phyloP scores from a whole-genome alignment of 768 basidiomycete species.

The Suillus subluteus region DNA sequence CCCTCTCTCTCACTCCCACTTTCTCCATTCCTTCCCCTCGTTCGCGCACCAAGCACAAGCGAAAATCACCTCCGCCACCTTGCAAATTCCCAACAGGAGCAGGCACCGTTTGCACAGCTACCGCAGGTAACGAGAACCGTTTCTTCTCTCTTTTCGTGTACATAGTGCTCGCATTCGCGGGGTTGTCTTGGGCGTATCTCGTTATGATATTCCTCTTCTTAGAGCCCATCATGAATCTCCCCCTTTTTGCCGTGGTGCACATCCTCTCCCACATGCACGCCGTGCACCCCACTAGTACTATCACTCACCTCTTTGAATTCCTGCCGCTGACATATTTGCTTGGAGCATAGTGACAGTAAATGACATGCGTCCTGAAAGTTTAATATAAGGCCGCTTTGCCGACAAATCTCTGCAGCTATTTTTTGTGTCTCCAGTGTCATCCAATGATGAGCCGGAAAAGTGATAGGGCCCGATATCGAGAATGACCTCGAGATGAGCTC shows the following conservation, averaged over 20 bases:
- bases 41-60: slow-evolving; percentile 52
- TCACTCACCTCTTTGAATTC: background rate
- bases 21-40: slow-evolving; percentile 24
- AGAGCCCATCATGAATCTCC: background rate
- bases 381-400: slow-evolving; percentile 25
- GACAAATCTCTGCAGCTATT: slow-evolving; percentile 19
- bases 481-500: no score
- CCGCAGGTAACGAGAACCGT: slow-evolving; percentile 77
- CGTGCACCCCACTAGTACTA: background rate
- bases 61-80: slow-evolving; percentile 53
- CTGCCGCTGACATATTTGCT: slow-evolving; percentile 19
- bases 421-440: slow-evolving; percentile 27
- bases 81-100: slow-evolving; percentile 26
- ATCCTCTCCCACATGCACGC: background rate
- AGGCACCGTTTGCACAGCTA: slow-evolving; percentile 72
- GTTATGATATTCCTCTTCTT: background rate
- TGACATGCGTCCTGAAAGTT: slow-evolving; percentile 37
- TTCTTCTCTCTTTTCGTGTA: slow-evolving; percentile 50
- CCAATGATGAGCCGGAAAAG: slow-evolving; percentile 23
- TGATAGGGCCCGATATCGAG: background rate
- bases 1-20: slow-evolving; percentile 12
- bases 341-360: slow-evolving; percentile 33
- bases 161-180: background rate
- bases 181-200: background rate
- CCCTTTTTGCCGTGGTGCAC: background rate